These are phyloP conservation scores for Zizania latifolia DNA, from an alignment of 176 grass and related monocot species.

Conservation along the genomic window DNA sequence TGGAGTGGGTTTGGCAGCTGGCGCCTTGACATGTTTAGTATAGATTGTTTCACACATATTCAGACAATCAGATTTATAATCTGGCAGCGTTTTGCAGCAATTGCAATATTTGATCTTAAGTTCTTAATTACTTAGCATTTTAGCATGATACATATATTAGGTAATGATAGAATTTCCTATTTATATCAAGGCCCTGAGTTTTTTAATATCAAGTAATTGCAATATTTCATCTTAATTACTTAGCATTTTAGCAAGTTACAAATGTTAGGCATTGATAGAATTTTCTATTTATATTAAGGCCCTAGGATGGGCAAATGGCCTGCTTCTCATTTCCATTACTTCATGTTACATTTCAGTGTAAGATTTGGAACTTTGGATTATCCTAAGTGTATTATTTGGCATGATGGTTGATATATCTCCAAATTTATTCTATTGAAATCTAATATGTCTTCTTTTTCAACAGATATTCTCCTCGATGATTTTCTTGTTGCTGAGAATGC, in stretches of 20 bases:
- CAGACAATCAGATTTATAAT: constrained; percentile 23
- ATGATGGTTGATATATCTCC: constrained; percentile 4
- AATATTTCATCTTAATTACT: background rate
- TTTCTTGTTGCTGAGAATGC: constrained; percentile 94
- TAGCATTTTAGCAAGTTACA: background rate
- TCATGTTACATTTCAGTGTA: background rate
- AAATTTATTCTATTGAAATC: constrained; percentile 16
- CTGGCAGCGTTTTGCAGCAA: background rate
- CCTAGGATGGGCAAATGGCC: background rate
- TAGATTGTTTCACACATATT: background rate
- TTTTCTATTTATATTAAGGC: constrained; percentile 7
- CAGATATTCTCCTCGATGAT: constrained; percentile 89
- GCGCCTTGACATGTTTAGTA: constrained; percentile 1
- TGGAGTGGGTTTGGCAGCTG: background rate
- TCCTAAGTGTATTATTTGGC: background rate
- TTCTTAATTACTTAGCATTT: background rate
- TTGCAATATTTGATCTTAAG: background rate
- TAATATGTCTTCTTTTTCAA: constrained; percentile 28
- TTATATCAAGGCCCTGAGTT: constrained; percentile 5
- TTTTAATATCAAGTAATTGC: no score
- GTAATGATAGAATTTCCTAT: background rate
- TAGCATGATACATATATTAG: constrained; percentile 3
- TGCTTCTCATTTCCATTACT: constrained; percentile 22
- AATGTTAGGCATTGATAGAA: constrained; percentile 2
- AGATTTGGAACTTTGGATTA: background rate